Evolutionary conservation across 2,329 filamentous ascomycete species (phyloP), one percentile per base, ranked within the genome.

Genomic region (Xylaria digitata): DNA sequence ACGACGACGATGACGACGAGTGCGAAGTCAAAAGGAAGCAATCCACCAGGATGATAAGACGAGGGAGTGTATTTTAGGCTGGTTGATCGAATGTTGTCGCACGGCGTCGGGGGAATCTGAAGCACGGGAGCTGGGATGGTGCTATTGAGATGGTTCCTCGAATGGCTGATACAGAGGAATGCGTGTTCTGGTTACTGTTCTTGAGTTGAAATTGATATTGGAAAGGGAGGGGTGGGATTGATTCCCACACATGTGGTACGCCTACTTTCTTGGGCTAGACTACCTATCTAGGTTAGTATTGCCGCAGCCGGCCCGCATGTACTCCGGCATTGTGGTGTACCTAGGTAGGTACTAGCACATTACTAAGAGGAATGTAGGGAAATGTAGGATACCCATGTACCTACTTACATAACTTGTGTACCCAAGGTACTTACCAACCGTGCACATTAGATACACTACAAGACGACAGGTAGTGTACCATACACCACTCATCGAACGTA

Each of bases 51-150:
- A 58, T 48, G 52, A 46, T 48, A 58, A 40, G 53, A 63, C 56
- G 43, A 52, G 34, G 26, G 52, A 11, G 57, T 54, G 52, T 65
- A 43, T 48, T 55, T 53, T 45, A 1, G 30, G 43, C 13, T 30
- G 42, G 42, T 37, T 37, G 43, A 68, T 68, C 54, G 63, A 58
- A 62, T 63, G 58, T 68, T 57, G 50, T 63, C 48, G 48, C 46
- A 52, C 57, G 66, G 63, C 63, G 50, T 55, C 42, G 40, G 58
- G 37, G 54, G 26, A 46, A 45, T 19, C 63, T 52, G 59, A 57
- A 61, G 66, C 62, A 66, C 34, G 32, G 49, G 17, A 23, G 37
- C 37, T 23, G 37, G 63, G 26, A 59, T 55, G 54, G 37, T 15
- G 46, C 50, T 34, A 11, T 49, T 42, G 50, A 40, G 42, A 54